Evolutionary conservation across 257 asterid species (phyloP).

Genomic region (Euphrasia confusa): DNA sequence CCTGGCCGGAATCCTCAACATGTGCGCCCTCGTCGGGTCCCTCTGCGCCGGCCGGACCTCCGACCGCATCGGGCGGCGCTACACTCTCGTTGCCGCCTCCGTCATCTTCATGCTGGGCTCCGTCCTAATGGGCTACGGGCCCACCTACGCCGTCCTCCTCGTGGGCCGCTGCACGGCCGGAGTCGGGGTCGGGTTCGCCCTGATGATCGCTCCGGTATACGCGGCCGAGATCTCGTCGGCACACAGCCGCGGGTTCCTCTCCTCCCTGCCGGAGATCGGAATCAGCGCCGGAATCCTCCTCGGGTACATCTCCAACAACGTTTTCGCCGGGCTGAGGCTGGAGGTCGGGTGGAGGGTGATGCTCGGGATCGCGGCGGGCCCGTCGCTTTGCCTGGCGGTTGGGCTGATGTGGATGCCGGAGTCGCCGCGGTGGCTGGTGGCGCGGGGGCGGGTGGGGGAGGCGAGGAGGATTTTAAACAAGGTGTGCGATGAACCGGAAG

Average conservation of each 20-base stretch:
- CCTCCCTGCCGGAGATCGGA: conserved; percentile 69
- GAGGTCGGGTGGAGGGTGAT: conserved; percentile 60
- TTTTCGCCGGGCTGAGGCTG: conserved; percentile 37
- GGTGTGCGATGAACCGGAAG: conserved; percentile 40
- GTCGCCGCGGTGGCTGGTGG: conserved; percentile 73
- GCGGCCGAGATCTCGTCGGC: conserved; percentile 74
- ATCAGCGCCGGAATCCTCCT: conserved; percentile 57
- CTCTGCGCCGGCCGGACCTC: conserved; percentile 68
- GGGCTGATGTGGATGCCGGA: conserved; percentile 66
- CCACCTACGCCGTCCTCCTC: conserved; percentile 44
- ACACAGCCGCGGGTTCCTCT: conserved; percentile 49
- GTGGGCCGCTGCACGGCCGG: conserved; percentile 64
- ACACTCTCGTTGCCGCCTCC: conserved; percentile 51
- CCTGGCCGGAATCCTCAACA: conserved; percentile 60
- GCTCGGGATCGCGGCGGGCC: conserved; percentile 70
- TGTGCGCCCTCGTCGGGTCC: conserved; percentile 64
- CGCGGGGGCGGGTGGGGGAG: conserved; percentile 49
- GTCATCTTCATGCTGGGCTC: conserved; percentile 61
- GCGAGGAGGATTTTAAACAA: conserved; percentile 46
- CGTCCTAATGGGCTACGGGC: conserved; percentile 62
- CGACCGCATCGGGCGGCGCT: conserved; percentile 60
- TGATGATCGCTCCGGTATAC: conserved; percentile 84
- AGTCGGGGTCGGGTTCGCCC: conserved; percentile 75
- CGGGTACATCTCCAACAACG: conserved; percentile 55
- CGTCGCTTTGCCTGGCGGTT: conserved; percentile 49